Conservation (phyloP, 441 rosid species). For the Erodium trifolium region DNA sequence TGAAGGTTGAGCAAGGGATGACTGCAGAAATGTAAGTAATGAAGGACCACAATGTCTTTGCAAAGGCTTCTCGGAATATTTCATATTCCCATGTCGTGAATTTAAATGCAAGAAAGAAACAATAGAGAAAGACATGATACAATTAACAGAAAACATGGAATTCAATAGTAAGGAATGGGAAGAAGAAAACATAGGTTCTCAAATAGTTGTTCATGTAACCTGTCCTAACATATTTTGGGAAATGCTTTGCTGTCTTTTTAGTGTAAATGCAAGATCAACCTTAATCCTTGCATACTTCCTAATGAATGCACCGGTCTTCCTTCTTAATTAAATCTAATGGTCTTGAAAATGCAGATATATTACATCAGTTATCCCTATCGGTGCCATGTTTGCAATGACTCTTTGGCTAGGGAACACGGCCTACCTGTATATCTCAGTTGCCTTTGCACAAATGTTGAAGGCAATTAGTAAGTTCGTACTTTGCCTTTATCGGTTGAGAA, state of each 20-base stretch:
- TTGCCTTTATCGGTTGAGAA: background rate
- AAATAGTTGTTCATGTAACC: background rate
- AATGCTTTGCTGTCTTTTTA: background rate
- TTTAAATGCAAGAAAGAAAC: background rate
- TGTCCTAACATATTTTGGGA: background rate
- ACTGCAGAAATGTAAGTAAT: slow-evolving; percentile 74
- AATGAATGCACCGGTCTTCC: background rate
- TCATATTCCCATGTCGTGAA: background rate
- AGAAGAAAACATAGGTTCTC: too few species aligned
- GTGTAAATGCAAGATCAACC: background rate
- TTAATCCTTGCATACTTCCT: background rate
- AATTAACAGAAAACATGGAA: background rate
- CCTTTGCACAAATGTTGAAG: slow-evolving; percentile 95
- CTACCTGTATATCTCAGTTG: slow-evolving; percentile 86
- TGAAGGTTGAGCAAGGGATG: slow-evolving; percentile 94
- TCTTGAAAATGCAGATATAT: slow-evolving; percentile 49
- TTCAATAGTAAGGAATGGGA: background rate
- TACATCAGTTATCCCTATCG: slow-evolving; percentile 84
- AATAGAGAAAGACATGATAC: background rate
- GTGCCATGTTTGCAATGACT: slow-evolving; percentile 92
- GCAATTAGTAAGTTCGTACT: slow-evolving; percentile 60
- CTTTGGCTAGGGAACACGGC: slow-evolving; percentile 98
- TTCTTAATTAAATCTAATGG: slow-evolving; percentile 17
- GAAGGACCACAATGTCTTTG: background rate
- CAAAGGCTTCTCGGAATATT: too few species aligned